These are phyloP conservation scores for Penicillium pancosmium DNA, from an alignment of 495 filamentous ascomycete genomes.

Conservation along the genomic window DNA sequence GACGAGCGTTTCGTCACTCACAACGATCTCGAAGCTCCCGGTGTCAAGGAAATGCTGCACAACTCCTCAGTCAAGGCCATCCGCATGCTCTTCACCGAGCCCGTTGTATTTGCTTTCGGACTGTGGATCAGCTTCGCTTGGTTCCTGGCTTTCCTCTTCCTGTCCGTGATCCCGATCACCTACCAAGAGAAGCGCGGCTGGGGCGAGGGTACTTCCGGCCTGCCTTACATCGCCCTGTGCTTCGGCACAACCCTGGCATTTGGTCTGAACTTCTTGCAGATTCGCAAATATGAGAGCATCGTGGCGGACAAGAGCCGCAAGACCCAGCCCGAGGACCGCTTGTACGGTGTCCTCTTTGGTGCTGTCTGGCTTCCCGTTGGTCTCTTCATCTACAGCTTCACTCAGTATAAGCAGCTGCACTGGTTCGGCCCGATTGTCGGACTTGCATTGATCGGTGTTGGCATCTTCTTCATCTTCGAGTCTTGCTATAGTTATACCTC, in stretches of 20 bases:
- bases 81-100: conserved; percentile 72
- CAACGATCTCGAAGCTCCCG: conserved; percentile 56
- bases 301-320: conserved; percentile 63
- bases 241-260: conserved; percentile 69
- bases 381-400: conserved; percentile 81
- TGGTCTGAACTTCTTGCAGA: conserved; percentile 53
- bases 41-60: conserved; percentile 41
- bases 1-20: conserved; percentile 70
- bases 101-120: conserved; percentile 73
- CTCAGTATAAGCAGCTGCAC: conserved; percentile 60
- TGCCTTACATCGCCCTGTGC: conserved; percentile 74
- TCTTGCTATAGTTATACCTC: conserved; percentile 46
- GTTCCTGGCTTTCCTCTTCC: conserved; percentile 76
- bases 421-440: conserved; percentile 71
- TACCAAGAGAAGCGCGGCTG: conserved; percentile 71
- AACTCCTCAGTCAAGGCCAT: conserved; percentile 56
- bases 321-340: conserved; percentile 51
- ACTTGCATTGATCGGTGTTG: conserved; percentile 40
- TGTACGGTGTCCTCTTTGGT: conserved; percentile 65
- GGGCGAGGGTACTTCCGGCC: conserved; percentile 62
- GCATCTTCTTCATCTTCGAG: conserved; percentile 55
- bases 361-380: conserved; percentile 72
- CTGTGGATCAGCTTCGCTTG: conserved; percentile 76
- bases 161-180: conserved; percentile 72
- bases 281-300: conserved; percentile 59